Evolutionary conservation across 2,329 filamentous ascomycete genomes (phyloP), one percentile per base, ranked within the genome.

Genomic region (Trichoderma oligosporum): DNA sequence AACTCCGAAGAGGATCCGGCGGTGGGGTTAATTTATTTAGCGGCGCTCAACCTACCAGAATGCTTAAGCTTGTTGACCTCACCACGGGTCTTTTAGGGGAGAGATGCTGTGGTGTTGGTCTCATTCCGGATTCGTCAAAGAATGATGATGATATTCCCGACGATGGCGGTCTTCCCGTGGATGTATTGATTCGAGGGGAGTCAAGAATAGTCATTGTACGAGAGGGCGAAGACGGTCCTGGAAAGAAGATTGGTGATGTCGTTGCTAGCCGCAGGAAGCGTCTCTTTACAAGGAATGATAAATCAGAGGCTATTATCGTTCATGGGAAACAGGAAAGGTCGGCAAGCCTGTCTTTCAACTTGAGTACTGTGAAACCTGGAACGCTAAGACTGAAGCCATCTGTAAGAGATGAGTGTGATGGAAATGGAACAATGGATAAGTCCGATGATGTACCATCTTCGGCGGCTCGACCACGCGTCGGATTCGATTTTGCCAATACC

Each of bases 141-240:
- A 60, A 65, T 41, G 64, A 61, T 16, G 62, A 59, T 7, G 57
- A 59, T 51, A 20, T 27, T 20, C 56, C 56, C 3, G 61, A 65
- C 22, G 71, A 74, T n/a, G 70, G 68, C 8, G 75, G 74, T 7
- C 69, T 83, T 6, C 77, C 79, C 2, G 72, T 82, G 4, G 82
- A 84, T 55, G 70, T 84, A 5, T 61, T 84, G 5, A 68, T 84
- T 7, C 76, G 77, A 33, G 82, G 82, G 25, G 82, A 85, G 65
- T 79, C 76, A 35, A 75, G 82, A 39, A 64, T 84, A 3, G 77
- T 84, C 7, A 68, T 83, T 24, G 76, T 83, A 12, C 78, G 78
- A 18, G 79, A 83, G 61, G 78, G 73, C 57, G 78, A 82, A 49
- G 78, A 79, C 2, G 74, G 73, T 3, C 70, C 74, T 0, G 76